Base-by-base conservation (phyloP, 2,329 filamentous ascomycete genomes). In the Phoma sp. region DNA sequence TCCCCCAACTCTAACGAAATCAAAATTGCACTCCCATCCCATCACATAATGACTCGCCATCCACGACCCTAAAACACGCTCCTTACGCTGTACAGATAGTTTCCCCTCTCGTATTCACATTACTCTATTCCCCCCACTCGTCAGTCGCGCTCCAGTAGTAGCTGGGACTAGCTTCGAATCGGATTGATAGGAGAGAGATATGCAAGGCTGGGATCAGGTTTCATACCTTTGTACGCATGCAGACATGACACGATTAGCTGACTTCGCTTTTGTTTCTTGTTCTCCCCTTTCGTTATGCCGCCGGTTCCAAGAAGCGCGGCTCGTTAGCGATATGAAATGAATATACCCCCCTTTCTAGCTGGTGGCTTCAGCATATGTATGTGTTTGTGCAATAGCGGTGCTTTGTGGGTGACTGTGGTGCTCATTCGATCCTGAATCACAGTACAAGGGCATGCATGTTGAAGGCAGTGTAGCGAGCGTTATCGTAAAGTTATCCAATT, bases 81-180 rank as follows among this genome's bases (percentile, higher is more conserved):
- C 53, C 10, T 52, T 57, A 48, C 44, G 48, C 49, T 57, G 54
- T 57, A 57, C 54, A 33, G 52, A 45, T 53, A 49, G 39, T 25
- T 48, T 32, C 33, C 13, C 25, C 35, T 39, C 44, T 24, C 38
- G 30, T 33, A 11, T 48, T 37, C 29, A 36, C 30, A 52, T 32
- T 35, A 38, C 42, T 56, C 43, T 56, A 52, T 52, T 47, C 43
- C 42, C 18, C 32, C 47, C 40, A 44, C 22, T 24, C 24, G 43
- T 22, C 14, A 47, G 47, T 23, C 22, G 38, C 38, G 33, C 44
- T 48, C 27, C 27, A 4, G 27, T 29, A 7, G 27, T 35, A 46
- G 42, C 41, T 47, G 52, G 45, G 32, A 11, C 32, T 11, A 11
- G 22, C 24, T 35, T 38, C 27, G 46, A 45, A 44, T 45, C 32